Percentiles rank a stretch among this genome's conserved stretches.
Conservation (phyloP, 257 asterid species). For the Jasminum sambac region DNA sequence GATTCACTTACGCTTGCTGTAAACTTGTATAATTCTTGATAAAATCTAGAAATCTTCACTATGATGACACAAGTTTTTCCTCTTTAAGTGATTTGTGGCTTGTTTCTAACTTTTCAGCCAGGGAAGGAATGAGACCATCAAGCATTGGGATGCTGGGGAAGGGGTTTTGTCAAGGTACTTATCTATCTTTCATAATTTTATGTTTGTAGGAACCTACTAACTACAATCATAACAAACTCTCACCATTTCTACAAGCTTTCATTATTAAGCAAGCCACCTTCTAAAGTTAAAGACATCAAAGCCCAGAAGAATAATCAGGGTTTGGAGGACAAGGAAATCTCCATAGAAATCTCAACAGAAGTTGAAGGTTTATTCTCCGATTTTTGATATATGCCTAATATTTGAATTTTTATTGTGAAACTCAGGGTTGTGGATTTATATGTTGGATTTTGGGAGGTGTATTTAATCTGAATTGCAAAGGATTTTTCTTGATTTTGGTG, state of each 20-base stretch:
- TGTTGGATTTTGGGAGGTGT: too few species aligned
- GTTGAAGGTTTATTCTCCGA: constrained; percentile 30
- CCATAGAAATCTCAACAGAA: constrained; percentile 20
- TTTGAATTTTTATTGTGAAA: too few species aligned
- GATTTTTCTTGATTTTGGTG: too few species aligned
- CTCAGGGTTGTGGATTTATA: too few species aligned
- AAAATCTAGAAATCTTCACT: not conserved
- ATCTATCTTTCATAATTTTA: constrained; percentile 8
- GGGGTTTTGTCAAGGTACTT: constrained; percentile 60
- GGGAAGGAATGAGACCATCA: constrained; percentile 89
- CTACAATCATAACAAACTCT: constrained; percentile 63
- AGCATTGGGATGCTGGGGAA: constrained; percentile 81
- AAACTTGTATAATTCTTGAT: not conserved
- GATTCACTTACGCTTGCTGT: not conserved
- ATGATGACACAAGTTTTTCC: not conserved
- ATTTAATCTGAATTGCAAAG: too few species aligned
- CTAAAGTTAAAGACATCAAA: constrained; percentile 24
- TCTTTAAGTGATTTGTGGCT: constrained; percentile 2
- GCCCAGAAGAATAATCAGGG: constrained; percentile 24
- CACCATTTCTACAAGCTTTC: constrained; percentile 96
- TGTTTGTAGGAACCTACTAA: constrained; percentile 53
- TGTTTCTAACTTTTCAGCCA: constrained; percentile 41
- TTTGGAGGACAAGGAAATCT: constrained; percentile 22
- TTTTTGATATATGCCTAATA: not conserved
- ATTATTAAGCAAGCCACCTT: constrained; percentile 32